These are phyloP conservation scores for Citrullus mucosospermus DNA, from an alignment of 306 rosid species.

Conservation along the genomic window DNA sequence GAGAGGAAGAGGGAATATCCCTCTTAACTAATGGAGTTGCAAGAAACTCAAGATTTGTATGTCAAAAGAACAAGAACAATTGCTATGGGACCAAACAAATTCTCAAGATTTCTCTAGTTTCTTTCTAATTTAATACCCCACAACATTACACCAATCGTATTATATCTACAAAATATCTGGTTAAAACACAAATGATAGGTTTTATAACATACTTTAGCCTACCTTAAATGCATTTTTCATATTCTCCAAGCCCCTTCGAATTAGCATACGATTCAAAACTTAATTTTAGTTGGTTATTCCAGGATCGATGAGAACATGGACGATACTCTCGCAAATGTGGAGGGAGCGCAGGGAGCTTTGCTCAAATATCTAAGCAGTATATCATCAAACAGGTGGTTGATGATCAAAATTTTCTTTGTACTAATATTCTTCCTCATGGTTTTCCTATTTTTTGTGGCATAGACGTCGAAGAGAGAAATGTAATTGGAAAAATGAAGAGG, in stretches of 20 bases:
- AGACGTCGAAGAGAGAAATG: slow-evolving; percentile 15
- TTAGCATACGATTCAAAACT: not conserved
- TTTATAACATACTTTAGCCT: not conserved
- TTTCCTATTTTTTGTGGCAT: slow-evolving; percentile 98
- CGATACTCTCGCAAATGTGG: slow-evolving; percentile 79
- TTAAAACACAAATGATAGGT: not conserved
- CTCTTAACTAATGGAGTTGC: not conserved
- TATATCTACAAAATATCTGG: not conserved
- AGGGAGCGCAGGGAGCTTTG: slow-evolving; percentile 89
- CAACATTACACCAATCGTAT: not conserved
- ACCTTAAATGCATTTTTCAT: not conserved
- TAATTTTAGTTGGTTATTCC: slow-evolving; percentile 15
- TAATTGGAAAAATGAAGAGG: slow-evolving; percentile 25
- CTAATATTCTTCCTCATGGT: slow-evolving; percentile 86
- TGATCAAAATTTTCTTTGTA: slow-evolving; percentile 99
- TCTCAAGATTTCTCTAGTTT: not conserved
- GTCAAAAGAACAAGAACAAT: not conserved
- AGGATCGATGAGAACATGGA: slow-evolving; percentile 99
- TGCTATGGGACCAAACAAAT: not conserved
- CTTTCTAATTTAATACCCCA: not conserved
- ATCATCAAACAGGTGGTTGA: slow-evolving; percentile 98
- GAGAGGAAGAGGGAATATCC: not conserved
- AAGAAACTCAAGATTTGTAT: not conserved
- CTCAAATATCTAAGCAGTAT: slow-evolving; percentile 91
- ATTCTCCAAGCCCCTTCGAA: not conserved